phyloP scores from a whole-genome alignment of 1,284 basidiomycete species.

The Marasmius oreades region DNA sequence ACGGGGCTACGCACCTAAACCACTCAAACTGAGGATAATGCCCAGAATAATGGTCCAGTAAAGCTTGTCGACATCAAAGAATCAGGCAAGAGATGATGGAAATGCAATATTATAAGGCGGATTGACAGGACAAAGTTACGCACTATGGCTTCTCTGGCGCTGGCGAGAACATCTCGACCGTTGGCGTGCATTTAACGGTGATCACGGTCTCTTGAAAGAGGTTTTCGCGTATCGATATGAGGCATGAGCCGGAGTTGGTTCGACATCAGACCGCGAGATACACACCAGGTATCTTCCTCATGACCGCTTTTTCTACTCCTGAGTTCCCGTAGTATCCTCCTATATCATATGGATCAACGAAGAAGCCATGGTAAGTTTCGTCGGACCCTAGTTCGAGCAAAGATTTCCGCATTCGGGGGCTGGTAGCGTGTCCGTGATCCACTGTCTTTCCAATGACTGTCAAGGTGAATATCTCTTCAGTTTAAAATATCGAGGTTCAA shows the following conservation, averaged over 20 bases:
- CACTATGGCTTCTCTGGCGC: conserved; percentile 60
- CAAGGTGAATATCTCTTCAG: conserved; percentile 1
- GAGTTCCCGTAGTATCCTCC: conserved; percentile 83
- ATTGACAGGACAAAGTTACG: too few relatives aligned
- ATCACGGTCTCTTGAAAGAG: conserved; percentile 61
- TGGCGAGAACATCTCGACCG: conserved; percentile 71
- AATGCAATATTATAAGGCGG: too few relatives aligned
- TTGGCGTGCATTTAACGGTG: conserved; percentile 66
- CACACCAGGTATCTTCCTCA: conserved; percentile 90
- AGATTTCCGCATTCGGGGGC: conserved; percentile 84
- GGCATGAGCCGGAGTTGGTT: not conserved
- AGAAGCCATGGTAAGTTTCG: conserved; percentile 72
- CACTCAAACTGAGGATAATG: too few relatives aligned
- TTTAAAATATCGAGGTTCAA: conserved; percentile 8
- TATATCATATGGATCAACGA: conserved; percentile 91
- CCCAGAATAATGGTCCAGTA: too few relatives aligned
- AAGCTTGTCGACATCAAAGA: too few relatives aligned
- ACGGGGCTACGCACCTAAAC: too few relatives aligned
- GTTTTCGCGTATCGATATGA: conserved; percentile 81
- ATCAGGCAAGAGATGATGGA: too few relatives aligned
- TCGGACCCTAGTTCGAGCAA: conserved; percentile 82
- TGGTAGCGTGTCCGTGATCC: conserved; percentile 89
- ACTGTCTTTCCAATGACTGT: conserved; percentile 87
- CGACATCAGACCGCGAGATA: conserved; percentile 17
- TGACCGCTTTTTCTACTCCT: conserved; percentile 67